Conservation (phyloP, 2,329 filamentous ascomycete genomes). For the Clarireedia paspali region DNA sequence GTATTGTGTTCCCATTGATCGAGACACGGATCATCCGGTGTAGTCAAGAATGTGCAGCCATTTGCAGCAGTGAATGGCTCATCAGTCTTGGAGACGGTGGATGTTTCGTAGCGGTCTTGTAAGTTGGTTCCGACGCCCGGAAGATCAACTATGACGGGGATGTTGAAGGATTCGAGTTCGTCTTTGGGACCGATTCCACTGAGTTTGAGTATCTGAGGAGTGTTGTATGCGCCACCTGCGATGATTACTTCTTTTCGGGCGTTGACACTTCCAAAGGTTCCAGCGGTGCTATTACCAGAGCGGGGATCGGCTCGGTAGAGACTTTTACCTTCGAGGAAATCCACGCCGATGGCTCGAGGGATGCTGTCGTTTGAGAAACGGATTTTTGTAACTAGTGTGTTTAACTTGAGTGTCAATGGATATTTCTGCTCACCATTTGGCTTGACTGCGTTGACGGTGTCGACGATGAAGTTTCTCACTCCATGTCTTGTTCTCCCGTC, state of each 20-base stretch:
- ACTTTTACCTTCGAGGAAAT: slow-evolving; percentile 34
- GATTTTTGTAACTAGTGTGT: slow-evolving; percentile 33
- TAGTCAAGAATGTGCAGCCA: slow-evolving; percentile 29
- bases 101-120: slow-evolving; percentile 44
- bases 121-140: slow-evolving; percentile 57
- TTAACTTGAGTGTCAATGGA: slow-evolving; percentile 4
- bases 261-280: slow-evolving; percentile 16
- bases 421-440: slow-evolving; percentile 12
- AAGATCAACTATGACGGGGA: slow-evolving; percentile 45
- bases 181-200: slow-evolving; percentile 36
- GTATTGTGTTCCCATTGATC: slow-evolving; percentile 19
- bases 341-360: slow-evolving; percentile 34
- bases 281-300: slow-evolving; percentile 18
- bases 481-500: slow-evolving; percentile 15
- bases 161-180: slow-evolving; percentile 35
- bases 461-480: slow-evolving; percentile 22
- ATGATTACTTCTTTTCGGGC: slow-evolving; percentile 36
- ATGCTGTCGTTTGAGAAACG: slow-evolving; percentile 12
- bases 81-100: slow-evolving; percentile 36
- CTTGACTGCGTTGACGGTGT: slow-evolving; percentile 15
- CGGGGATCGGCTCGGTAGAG: slow-evolving; percentile 38
- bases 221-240: slow-evolving; percentile 40
- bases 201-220: slow-evolving; percentile 39
- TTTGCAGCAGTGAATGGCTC: slow-evolving; percentile 32
- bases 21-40: slow-evolving; percentile 33